Base-by-base conservation (phyloP, 2,329 filamentous ascomycete genomes). In the Balansia obtecta region DNA sequence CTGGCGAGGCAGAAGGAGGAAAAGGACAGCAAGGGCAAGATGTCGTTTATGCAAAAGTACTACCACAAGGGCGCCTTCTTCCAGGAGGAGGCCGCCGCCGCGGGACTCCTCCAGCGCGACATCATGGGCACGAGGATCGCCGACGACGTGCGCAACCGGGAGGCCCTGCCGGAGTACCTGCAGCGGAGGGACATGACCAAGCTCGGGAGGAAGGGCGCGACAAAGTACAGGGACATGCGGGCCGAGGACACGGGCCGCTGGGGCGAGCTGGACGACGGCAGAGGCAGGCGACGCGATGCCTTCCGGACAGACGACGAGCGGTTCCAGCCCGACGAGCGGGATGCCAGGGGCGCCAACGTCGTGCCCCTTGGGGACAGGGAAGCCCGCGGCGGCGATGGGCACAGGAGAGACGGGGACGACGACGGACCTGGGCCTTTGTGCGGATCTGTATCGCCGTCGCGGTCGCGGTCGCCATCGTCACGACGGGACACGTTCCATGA, bases 1-100 rank as follows among this genome's bases (percentile, higher is more conserved):
- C 71, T 97, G 16, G 82, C 83, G 1, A 74, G 76, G 56, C 91
- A 97, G 67, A 81, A 85, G 58, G 85, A 86, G 54, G 89, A 95
- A 55, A 86, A 87, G 59, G 82, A 86, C 54, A 68, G 74, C 47
- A 83, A 85, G 53, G 88, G 88, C 49, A 85, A 91, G 68, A 88
- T 93, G 75, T 79, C 79, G 2, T 96, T 82, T 65, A 88, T 97
- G 86, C 90, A 96, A 63, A 89, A 90, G 64, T 98, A 97, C 71
- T 90, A 88, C 68, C 93, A 98, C 74, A 91, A 90, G 70, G 93
- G 93, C 46, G 93, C 93, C 15, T 98, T 97, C 71, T 97, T 88
- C 72, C 86, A 85, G 57, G 88, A 90, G 48, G 86, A 94, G 59
- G 76, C 83, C 48, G 80, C 83, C 58, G 81, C 80, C 15, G 81